Conservation (phyloP, 164 flowering plant species). For the Euptelea pleiosperma region DNA sequence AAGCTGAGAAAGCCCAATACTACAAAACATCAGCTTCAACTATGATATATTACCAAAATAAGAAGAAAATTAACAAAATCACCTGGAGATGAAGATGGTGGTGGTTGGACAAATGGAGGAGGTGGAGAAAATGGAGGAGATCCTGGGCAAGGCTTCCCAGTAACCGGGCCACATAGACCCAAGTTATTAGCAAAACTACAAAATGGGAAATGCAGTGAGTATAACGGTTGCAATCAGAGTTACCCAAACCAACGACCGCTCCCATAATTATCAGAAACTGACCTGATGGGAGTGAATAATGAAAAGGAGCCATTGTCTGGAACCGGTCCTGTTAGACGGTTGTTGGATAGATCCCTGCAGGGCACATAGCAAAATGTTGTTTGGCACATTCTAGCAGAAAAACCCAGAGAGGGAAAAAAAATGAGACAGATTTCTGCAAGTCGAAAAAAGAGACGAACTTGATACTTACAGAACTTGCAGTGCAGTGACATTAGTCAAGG, state of each 20-base stretch:
- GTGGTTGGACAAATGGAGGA: constrained; percentile 85
- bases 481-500: constrained; percentile 36
- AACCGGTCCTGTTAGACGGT: constrained; percentile 38
- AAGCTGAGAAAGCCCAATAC: neutral
- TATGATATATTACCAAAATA: neutral
- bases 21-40: neutral
- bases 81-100: constrained; percentile 65
- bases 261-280: constrained; percentile 21
- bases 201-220: constrained; percentile 9
- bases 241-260: neutral
- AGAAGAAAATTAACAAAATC: neutral
- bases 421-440: neutral
- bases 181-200: constrained; percentile 80
- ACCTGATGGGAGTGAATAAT: constrained; percentile 62
- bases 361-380: neutral
- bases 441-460: constrained; percentile 18
- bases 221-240: neutral
- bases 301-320: constrained; percentile 63
- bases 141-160: constrained; percentile 63
- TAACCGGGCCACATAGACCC: constrained; percentile 47
- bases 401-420: constrained; percentile 13
- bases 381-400: neutral
- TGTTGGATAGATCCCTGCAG: constrained; percentile 59
- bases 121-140: constrained; percentile 98
- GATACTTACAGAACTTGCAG: constrained; percentile 55